Base-by-base conservation (phyloP, 2,329 filamentous ascomycete species). In the Sarocladiaceae sp. region DNA sequence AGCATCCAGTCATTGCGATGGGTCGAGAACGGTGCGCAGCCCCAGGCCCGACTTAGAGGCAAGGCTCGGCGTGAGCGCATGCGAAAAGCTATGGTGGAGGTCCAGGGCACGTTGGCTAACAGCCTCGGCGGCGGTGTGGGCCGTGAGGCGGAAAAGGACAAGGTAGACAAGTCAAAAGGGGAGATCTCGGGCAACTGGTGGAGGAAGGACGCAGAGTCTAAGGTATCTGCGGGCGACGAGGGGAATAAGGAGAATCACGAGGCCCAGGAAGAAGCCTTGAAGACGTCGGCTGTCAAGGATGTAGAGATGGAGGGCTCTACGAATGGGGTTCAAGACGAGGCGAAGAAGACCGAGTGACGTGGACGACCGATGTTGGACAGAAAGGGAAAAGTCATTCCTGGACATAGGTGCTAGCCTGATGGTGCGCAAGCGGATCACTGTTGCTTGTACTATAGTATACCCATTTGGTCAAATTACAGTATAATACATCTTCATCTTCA, bases 1-100 rank as follows among this genome's bases (percentile, higher is more conserved):
- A 88, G 85, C 74, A 78, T 98, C 39, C 73, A 82, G 49, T 80
- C 81, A 43, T 77, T 95, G 10, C 81, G 88, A 43, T 97, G 90
- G 82, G 86, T 96, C 0, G 83, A 87, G 50, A 76, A 80, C 50
- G 89, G 93, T 11, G 83, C 78, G 0, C 73, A 72, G 50, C 75
- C 67, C 46, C 74, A 79, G 56, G 72, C 72, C 21, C 63, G 76
- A 37, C 66, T 80, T 2, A 66, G 76, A 3, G 77, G 77, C 42
- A 74, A 75, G 54, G 77, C 65, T 1, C 64, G 76, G 4, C 62
- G 76, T 10, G 74, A 80, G 52, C 67, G 77, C 33, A 81, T 80
- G 57, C 66, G 74, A 26, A 74, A 71, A 56, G 73, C 72, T 1
- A 71, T 79, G 66, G 60, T 64, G 39, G 75, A 78, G 50, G 66